A percentile compares a stretch with the other conserved stretches of the same genome.
Evolutionary conservation across 768 basidiomycete genomes (phyloP).

Genomic region (Cyclocybe aegerita): DNA sequence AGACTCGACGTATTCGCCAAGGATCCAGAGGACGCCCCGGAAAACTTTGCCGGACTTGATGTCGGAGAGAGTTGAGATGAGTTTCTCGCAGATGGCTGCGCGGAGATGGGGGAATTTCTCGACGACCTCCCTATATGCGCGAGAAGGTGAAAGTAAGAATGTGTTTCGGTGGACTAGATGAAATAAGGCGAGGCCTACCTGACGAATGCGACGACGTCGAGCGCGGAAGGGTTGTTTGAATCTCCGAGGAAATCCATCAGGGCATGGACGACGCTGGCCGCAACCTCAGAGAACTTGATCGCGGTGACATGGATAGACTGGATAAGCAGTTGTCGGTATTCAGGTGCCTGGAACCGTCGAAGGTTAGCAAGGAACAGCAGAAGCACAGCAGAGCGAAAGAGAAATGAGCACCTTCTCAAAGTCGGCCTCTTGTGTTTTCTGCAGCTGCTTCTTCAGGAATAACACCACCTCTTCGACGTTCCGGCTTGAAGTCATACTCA

Average conservation of each 20-base stretch:
- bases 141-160: not conserved
- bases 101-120: constrained; percentile 95
- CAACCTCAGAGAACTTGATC: constrained; percentile 95
- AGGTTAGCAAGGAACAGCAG: not conserved
- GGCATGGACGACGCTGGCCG: constrained; percentile 91
- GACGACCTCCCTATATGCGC: constrained; percentile 74
- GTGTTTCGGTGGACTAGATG: not conserved
- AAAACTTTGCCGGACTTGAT: constrained; percentile 98
- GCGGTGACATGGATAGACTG: constrained; percentile 97
- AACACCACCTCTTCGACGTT: constrained; percentile 96
- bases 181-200: constrained; percentile 28
- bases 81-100: constrained; percentile 78
- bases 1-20: constrained; percentile 90
- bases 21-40: constrained; percentile 94
- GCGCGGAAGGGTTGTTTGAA: constrained; percentile 90
- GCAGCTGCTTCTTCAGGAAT: constrained; percentile 98
- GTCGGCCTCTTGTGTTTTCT: constrained; percentile 87
- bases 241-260: constrained; percentile 95
- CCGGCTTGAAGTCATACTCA: constrained; percentile 90
- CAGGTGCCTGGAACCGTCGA: constrained; percentile 64
- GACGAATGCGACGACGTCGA: constrained; percentile 85
- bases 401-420: constrained; percentile 74
- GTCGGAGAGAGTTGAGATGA: constrained; percentile 75
- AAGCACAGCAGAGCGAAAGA: not conserved
- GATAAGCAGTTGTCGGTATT: constrained; percentile 95